Percentiles rank a stretch among this genome's conserved stretches.
Evolutionary conservation across 1,139 yeast genomes (phyloP).

Genomic region (Taiozyma sp.): DNA sequence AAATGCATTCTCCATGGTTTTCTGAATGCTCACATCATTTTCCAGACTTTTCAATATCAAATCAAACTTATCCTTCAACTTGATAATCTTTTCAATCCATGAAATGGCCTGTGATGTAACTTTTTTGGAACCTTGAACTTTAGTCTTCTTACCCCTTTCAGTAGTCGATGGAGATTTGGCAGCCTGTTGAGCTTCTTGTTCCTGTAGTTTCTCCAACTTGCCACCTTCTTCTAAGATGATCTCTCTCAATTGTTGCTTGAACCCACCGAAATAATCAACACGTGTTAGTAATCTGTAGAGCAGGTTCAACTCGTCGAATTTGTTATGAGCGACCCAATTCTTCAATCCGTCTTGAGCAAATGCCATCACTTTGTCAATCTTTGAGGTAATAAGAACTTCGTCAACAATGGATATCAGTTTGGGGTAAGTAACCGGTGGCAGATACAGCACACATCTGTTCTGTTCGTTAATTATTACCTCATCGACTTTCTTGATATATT

Average conservation of each 20-base stretch:
- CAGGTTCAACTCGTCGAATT: conserved; percentile 35
- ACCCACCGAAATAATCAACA: conserved; percentile 46
- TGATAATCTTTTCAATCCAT: conserved; percentile 64
- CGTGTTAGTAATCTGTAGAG: conserved; percentile 48
- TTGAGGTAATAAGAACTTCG: conserved; percentile 55
- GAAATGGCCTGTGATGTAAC: conserved; percentile 45
- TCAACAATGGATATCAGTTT: conserved; percentile 53
- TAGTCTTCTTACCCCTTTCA: conserved; percentile 10
- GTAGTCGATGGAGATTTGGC: conserved; percentile 4
- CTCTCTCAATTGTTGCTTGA: conserved; percentile 44
- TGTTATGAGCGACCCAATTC: conserved; percentile 44
- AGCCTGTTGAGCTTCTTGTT: conserved; percentile 7
- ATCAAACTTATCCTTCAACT: conserved; percentile 48
- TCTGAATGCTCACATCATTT: conserved; percentile 44
- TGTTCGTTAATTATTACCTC: conserved; percentile 52
- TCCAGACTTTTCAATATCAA: conserved; percentile 41
- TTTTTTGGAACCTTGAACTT: conserved; percentile 24
- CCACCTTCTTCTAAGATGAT: conserved; percentile 41
- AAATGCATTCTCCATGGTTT: conserved; percentile 56
- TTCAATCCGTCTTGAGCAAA: conserved; percentile 50
- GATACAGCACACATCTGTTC: conserved; percentile 47
- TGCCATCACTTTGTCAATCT: conserved; percentile 46
- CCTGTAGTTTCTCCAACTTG: conserved; percentile 23
- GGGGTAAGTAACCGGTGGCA: conserved; percentile 50
- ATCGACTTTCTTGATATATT: conserved; percentile 49